Base-by-base conservation (phyloP, 108 stramenopile genomes). In the Conticribra guillardii region DNA sequence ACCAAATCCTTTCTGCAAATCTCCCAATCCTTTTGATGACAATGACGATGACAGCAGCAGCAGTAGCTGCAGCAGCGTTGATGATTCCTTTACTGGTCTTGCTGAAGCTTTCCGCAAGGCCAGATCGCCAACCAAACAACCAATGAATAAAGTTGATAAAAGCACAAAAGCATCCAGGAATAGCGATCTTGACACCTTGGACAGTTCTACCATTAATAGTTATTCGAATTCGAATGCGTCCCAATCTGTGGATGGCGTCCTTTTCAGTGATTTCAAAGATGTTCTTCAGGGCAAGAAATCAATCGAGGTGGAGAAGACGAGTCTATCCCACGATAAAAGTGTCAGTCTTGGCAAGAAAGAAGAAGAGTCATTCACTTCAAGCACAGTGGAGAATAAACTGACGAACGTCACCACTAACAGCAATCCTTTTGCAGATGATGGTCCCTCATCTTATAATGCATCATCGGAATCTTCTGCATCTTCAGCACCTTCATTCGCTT, bases 21-120 rank as follows among this genome's bases (percentile, higher is more conserved):
- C 37, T 19, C 23, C 44, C 32, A 65, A 53, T 21, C 64, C 64
- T n/a, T 51, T 51, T 56, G 70, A 60, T 45, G 53, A 62, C 24
- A 30, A 50, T 21, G 60, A 51, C 19, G 48, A 59, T 3, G 53
- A 56, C 17, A 55, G 37, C 30, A 26, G 11, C n/a, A 45, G 11
- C 18, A 21, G 29, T 11, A 33, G 22, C 22, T 18, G 55, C 18
- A 16, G 18, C 48, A 41, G 54, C 8, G 61, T 44, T 15, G 37
- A 54, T 14, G 41, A 64, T 41, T 27, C 46, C 34, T 17, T 56
- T 27, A 33, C 49, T 2, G 32, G 19, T 8, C 9, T 17, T 2
- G 15, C 27, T 21, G 59, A 69, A 28, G 19, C 34, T n/a, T 48
- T 31, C 31, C 52, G 67, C 58, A 67, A 57, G 31, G 4, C 56